Base-by-base conservation (phyloP, 192 early-diverging fungal genomes). In the Backusella tarrabulga region DNA sequence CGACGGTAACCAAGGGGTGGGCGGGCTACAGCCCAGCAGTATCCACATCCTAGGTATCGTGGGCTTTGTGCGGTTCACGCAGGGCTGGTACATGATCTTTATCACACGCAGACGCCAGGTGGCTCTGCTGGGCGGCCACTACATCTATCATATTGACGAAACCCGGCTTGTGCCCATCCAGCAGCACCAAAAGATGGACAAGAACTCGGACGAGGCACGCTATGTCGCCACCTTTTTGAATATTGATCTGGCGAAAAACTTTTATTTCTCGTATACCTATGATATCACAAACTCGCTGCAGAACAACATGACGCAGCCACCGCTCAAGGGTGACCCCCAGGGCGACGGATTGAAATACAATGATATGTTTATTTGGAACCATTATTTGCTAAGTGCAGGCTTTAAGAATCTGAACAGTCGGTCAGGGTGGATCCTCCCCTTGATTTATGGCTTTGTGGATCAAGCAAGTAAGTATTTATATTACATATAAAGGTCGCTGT, bases 221-320 rank as follows among this genome's bases (percentile, higher is more conserved):
- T 96, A 95, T 68, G 86, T 95, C 19, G 84, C 90, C 40, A 92
- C 93, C n/a, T 99, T 97, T 80, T 87, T 92, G 44, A 96, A 95
- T 78, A 94, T 99, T 19, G 96, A 98, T 74, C 82, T 97, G 78
- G 91, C 90, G 60, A 97, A 97, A 77, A 96, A 98, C 86, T 98
- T 98, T 83, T 99, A 99, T 83, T 99, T 96, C 82, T 94, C 92
- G 80, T 96, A 98, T 68, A 96, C 96, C 0, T 99, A 99, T 80
- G 98, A 99, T 80, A 90, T 99, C 32, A 97, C 96, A 6, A 87
- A 93, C 46, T 92, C 93, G 4, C 83, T 99, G 54, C 98, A 99
- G 79, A 85, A 87, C 76, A 98, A 99, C 76, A 88, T 97, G 90
- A 90, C 89, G n/a, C 80, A 88, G 34, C 79, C 87, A 6, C 83